A percentile compares a stretch with the other conserved stretches of the same genome.
These are phyloP conservation scores for Thermothielavioides terrestris DNA, from an alignment of 495 filamentous ascomycete species.

Conservation along the genomic window DNA sequence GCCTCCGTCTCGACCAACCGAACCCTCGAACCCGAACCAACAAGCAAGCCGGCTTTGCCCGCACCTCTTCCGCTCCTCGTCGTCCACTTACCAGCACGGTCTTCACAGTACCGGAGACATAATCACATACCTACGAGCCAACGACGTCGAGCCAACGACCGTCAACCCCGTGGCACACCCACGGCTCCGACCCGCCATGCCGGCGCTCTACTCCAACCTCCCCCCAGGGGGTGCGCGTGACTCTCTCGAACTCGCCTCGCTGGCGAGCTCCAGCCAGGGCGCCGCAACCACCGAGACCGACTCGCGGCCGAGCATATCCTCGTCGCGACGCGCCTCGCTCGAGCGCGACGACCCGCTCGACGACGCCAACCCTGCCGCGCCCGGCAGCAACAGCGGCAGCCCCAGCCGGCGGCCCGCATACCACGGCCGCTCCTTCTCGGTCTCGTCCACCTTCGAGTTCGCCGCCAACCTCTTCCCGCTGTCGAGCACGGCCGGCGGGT, in stretches of 20 bases:
- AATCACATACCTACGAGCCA: background rate
- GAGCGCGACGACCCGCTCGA: conserved; percentile 76
- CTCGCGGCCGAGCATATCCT: conserved; percentile 77
- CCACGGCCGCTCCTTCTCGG: conserved; percentile 62
- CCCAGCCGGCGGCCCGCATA: conserved; percentile 23
- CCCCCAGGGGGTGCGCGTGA: conserved; percentile 55
- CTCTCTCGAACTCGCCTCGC: conserved; percentile 91
- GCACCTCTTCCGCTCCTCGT: background rate
- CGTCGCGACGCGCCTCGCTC: conserved; percentile 83
- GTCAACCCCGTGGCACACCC: too few species aligned
- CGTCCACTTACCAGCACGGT: background rate
- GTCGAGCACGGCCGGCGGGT: conserved; percentile 72
- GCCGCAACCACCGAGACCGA: conserved; percentile 55
- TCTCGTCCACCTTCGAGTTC: conserved; percentile 92
- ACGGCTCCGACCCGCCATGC: conserved; percentile 32
- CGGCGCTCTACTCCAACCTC: conserved; percentile 39
- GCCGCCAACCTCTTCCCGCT: conserved; percentile 83
- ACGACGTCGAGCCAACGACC: background rate
- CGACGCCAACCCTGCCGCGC: conserved; percentile 43
- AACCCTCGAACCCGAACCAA: background rate
- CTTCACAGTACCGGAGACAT: background rate
- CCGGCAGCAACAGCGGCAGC: conserved; percentile 42
- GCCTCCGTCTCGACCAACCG: background rate
- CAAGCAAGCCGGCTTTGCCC: background rate
- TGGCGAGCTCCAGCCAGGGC: conserved; percentile 68